Percentiles rank a stretch among this genome's conserved stretches.
phyloP scores from a whole-genome alignment of 495 filamentous ascomycete species.

The Tuber microsphaerosporum region DNA sequence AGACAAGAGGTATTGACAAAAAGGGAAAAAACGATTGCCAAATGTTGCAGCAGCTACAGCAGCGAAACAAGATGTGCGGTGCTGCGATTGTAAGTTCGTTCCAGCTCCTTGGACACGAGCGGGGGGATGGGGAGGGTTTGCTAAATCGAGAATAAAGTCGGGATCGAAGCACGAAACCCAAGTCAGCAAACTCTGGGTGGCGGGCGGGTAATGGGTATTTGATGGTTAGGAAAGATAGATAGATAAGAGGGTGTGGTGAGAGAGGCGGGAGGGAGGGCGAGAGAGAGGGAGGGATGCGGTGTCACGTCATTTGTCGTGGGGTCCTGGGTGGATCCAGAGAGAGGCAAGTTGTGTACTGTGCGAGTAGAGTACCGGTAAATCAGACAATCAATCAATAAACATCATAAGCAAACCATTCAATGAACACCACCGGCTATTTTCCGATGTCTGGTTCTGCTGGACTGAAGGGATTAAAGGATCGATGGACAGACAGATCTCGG shows the following conservation, averaged over 20 bases:
- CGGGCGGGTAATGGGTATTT: slow-evolving; percentile 37
- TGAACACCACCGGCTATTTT: not conserved
- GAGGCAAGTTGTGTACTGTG: slow-evolving; percentile 1
- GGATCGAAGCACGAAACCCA: slow-evolving; percentile 26
- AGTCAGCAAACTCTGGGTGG: slow-evolving; percentile 32
- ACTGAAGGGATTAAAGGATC: not conserved
- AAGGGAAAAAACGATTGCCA: slow-evolving; percentile 29
- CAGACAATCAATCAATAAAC: not conserved
- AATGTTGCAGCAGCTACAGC: slow-evolving; percentile 31
- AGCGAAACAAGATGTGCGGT: slow-evolving; percentile 22
- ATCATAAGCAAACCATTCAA: not conserved
- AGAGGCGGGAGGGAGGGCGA: not conserved
- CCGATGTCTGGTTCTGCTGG: not conserved
- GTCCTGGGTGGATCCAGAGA: slow-evolving; percentile 22
- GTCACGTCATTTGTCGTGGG: slow-evolving; percentile 37
- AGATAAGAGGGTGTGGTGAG: slow-evolving; percentile 17
- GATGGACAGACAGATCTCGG: not conserved
- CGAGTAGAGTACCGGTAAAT: not conserved
- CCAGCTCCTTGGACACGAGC: slow-evolving; percentile 37
- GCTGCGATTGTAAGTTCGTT: slow-evolving; percentile 34
- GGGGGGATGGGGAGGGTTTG: slow-evolving; percentile 27
- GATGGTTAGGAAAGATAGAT: slow-evolving; percentile 13
- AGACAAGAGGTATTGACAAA: slow-evolving; percentile 16
- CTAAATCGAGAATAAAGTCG: slow-evolving; percentile 35
- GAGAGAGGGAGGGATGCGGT: slow-evolving; percentile 15